Base-by-base conservation (phyloP, 2,329 filamentous ascomycete genomes). In the Ilyonectria robusta region DNA sequence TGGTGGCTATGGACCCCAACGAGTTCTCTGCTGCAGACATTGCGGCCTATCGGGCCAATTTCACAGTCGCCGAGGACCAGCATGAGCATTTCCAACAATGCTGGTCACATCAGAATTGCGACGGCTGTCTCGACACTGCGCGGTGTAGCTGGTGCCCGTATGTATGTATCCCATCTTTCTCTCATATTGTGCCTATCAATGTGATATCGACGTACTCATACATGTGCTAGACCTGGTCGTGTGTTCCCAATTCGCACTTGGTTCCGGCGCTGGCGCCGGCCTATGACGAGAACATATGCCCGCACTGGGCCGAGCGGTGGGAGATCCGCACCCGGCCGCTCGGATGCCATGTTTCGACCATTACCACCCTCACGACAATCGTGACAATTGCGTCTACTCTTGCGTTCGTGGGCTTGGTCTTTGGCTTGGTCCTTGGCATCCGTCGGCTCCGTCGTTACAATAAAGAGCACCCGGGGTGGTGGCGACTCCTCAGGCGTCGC, bases 81-180 rank as follows among this genome's bases (percentile, higher is more conserved):
- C 76, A 82, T 42, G 79, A 81, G 13, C 83, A 85, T 67, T 77
- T 88, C 29, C 74, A 77, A 23, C 81, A 84, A 57, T 89, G 87
- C 76, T 89, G 87, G 87, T 75, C 77, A 11, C 82, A 81, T 31
- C 84, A 87, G 71, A 81, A 83, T 44, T 89, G 87, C 71, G 76
- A 77, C 11, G 74, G 76, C 10, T 89, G 87, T 75, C 78, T 89
- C 9, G 69, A 70, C 42, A 70, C 80, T 21, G 68, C 80, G 4
- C 77, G 81, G 56, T 88, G 86, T 70, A 85, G 84, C 66, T 88
- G 86, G 86, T 88, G 85, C 76, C 85, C 86, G 19, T 86, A 83
- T 74, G 86, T 87, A 79, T 59, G 83, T 77, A 15, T 17, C 46
- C 50, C 58, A 19, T 23, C 17, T 15, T 21, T 10, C 6, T 26